Base-by-base conservation (phyloP, 495 filamentous ascomycete genomes). In the Aspergillus affinis region DNA sequence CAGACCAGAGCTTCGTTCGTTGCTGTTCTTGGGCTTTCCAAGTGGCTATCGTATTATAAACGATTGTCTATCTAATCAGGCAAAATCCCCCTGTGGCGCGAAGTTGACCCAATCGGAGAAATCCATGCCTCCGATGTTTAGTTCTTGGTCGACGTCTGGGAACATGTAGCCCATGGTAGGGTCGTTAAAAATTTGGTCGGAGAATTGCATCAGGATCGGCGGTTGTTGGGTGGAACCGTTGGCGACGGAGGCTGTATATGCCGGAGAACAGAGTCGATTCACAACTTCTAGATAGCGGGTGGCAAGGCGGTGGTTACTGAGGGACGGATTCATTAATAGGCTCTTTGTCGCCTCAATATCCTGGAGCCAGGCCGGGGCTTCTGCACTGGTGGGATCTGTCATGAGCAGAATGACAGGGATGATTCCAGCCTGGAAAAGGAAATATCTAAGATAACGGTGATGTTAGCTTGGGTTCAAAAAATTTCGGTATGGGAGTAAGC, bases 401-500 rank as follows among this genome's bases (percentile, higher is more conserved):
- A 78, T 79, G 20, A 83, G 69, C 49, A 79, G 75, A 48, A 83
- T 76, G 46, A 78, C 71, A 1, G 81, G 81, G 32, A 83, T 82
- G 0, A 83, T 59, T 13, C 70, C 78, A 18, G 81, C 80, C 69
- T 83, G 81, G 69, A 83, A 83, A 19, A 83, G 75, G 63, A 82
- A 83, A 60, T 83, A 81, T 8, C 75, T 78, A 53, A n/a, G 7
- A 49, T 47, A 20, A 13, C 19, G 48, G 17, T 45, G 48, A 8
- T 4, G 48, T 62, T 26, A 60, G 60, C 20, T 41, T 10, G 18
- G 49, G 0, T 51, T 32, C 10, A 32, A 32, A 30, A 3, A 51
- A 19, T 18, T 41, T 6, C 18, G 29, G 21, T 4, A 44, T 15
- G 27, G 32, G 17, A 21, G 18, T 48, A 21, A 36, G 71, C 78